phyloP scores from a whole-genome alignment of 2,329 filamentous ascomycete species.

The Beauveria caledonica region DNA sequence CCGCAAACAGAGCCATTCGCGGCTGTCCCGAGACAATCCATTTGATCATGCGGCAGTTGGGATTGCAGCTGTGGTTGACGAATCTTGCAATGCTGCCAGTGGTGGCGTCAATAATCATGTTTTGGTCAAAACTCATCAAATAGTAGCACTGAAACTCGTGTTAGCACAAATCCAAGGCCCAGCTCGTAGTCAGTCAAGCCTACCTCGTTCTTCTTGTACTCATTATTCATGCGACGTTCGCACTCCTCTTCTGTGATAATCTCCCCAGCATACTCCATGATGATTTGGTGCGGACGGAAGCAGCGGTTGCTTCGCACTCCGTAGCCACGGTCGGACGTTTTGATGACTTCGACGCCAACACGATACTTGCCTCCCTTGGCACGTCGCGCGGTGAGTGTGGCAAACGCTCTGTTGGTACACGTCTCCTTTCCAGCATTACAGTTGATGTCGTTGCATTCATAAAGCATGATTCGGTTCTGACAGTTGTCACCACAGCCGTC shows the following conservation, averaged over 20 bases:
- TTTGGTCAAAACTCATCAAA: slow-evolving; percentile 96
- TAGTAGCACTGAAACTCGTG: slow-evolving; percentile 69
- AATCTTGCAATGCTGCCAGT: slow-evolving; percentile 94
- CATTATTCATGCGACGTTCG: slow-evolving; percentile 83
- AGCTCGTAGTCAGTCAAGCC: slow-evolving; percentile 20
- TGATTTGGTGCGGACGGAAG: slow-evolving; percentile 86
- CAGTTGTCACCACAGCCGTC: slow-evolving; percentile 83
- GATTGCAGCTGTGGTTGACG: slow-evolving; percentile 94
- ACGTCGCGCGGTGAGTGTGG: slow-evolving; percentile 64
- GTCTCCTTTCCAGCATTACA: slow-evolving; percentile 67
- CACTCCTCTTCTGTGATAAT: slow-evolving; percentile 95
- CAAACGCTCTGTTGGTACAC: slow-evolving; percentile 85
- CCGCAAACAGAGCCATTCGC: slow-evolving; percentile 93
- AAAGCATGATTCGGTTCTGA: slow-evolving; percentile 93
- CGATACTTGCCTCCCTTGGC: slow-evolving; percentile 79
- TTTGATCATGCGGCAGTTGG: slow-evolving; percentile 97
- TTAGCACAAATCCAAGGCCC: slow-evolving; percentile 8
- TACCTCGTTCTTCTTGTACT: slow-evolving; percentile 91
- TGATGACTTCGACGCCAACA: slow-evolving; percentile 89
- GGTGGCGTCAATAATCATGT: slow-evolving; percentile 97
- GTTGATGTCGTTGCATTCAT: slow-evolving; percentile 88
- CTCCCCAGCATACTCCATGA: slow-evolving; percentile 96
- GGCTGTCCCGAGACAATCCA: slow-evolving; percentile 92
- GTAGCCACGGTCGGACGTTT: slow-evolving; percentile 80
- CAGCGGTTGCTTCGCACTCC: slow-evolving; percentile 85